Evolutionary conservation across 2,329 filamentous ascomycete species (phyloP).

Genomic region (Talaromyces sp.): DNA sequence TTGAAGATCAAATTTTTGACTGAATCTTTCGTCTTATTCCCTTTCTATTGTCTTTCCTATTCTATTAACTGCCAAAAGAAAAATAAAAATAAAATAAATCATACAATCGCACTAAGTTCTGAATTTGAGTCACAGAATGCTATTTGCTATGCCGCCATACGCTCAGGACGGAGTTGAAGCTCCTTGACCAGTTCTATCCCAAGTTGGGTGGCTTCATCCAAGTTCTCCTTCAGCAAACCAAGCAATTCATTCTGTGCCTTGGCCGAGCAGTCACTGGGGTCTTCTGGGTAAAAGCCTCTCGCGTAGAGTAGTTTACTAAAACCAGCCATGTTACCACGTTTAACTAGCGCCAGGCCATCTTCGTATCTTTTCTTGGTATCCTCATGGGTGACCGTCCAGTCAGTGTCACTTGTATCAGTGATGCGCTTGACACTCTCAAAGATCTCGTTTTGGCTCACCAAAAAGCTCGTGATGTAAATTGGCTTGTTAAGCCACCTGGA

Average conservation of each 20-base stretch:
- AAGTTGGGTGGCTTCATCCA: slow-evolving; percentile 1
- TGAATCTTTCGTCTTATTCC: no score
- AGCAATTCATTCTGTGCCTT: slow-evolving; percentile 1
- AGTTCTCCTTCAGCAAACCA: slow-evolving; percentile 4
- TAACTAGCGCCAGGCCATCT: slow-evolving; percentile 43
- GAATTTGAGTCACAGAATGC: no score
- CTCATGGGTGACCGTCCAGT: slow-evolving; percentile 56
- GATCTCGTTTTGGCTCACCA: slow-evolving; percentile 59
- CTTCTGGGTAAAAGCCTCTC: slow-evolving; percentile 48
- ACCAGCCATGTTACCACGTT: slow-evolving; percentile 38
- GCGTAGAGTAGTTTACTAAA: slow-evolving; percentile 52
- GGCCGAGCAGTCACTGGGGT: slow-evolving; percentile 6
- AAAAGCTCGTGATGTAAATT: slow-evolving; percentile 54
- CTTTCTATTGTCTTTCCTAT: no score
- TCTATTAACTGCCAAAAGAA: no score
- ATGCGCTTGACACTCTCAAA: slow-evolving; percentile 57
- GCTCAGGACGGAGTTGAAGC: no score
- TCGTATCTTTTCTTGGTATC: slow-evolving; percentile 43
- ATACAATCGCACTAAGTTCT: no score
- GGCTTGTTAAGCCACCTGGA: slow-evolving; percentile 44
- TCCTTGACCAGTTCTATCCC: no score
- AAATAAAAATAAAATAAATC: no score
- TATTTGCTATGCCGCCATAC: no score
- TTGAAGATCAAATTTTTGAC: no score
- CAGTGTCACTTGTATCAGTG: slow-evolving; percentile 50